Conservation (phyloP, 1,139 yeast species). For the Kodamaea sp. region DNA sequence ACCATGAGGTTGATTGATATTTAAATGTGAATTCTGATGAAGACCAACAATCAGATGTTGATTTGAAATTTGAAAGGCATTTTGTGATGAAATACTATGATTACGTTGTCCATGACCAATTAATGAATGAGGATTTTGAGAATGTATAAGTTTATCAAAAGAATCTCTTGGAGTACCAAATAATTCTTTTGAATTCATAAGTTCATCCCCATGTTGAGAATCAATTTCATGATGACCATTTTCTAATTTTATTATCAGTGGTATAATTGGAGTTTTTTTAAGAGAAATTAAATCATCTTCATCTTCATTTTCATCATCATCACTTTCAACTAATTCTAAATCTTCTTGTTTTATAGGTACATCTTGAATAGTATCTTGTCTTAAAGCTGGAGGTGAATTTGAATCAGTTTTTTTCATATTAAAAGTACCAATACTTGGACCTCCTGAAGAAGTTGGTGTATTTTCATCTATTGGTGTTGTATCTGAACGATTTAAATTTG, state of each 20-base stretch:
- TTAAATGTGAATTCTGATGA: background rate
- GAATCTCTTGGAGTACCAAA: slow-evolving; percentile 44
- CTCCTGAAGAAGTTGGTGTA: slow-evolving; percentile 10
- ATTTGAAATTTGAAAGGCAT: slow-evolving; percentile 2
- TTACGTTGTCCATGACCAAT: slow-evolving; percentile 5
- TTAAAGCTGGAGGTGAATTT: slow-evolving; percentile 22
- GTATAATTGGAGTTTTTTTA: background rate
- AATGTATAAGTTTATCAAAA: slow-evolving; percentile 30
- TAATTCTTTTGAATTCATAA: slow-evolving; percentile 40
- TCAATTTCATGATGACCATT: slow-evolving; percentile 9
- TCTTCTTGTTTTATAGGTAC: slow-evolving; percentile 39
- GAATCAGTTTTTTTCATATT: slow-evolving; percentile 17
- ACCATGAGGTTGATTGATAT: too few species aligned
- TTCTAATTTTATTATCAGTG: background rate
- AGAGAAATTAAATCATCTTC: slow-evolving; percentile 8
- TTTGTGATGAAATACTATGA: slow-evolving; percentile 4
- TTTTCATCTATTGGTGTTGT: slow-evolving; percentile 28
- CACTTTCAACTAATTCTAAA: slow-evolving; percentile 34
- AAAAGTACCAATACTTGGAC: slow-evolving; percentile 31
- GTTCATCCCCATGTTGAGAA: slow-evolving; percentile 29
- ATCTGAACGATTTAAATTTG: slow-evolving; percentile 27
- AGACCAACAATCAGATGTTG: background rate
- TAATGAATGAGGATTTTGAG: slow-evolving; percentile 5
- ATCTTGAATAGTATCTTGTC: slow-evolving; percentile 47
- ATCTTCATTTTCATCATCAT: slow-evolving; percentile 25